Conservation (phyloP, 768 basidiomycete genomes). For the Hemileccinum impolitum region DNA sequence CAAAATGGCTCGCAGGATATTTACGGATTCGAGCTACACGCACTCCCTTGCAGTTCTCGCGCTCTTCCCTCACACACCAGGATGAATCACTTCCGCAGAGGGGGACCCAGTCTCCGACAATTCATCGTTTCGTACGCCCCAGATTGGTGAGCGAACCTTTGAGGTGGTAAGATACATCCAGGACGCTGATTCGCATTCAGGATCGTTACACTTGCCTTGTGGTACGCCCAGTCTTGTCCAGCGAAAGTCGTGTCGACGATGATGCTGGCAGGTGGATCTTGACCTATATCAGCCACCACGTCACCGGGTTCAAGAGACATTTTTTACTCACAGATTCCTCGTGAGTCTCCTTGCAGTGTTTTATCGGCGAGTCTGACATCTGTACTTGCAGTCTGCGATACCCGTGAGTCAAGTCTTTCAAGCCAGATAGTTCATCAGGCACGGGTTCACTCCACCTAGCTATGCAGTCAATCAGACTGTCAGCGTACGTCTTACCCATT, state of each 20-base stretch:
- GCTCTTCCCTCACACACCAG: neutral
- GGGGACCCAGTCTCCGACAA: slow-evolving; percentile 15
- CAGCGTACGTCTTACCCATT: slow-evolving; percentile 34
- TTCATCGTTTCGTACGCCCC: slow-evolving; percentile 55
- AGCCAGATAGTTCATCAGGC: no score
- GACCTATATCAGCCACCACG: slow-evolving; percentile 49
- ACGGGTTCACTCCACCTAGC: no score
- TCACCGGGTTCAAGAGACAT: slow-evolving; percentile 68
- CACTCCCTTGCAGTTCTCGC: no score
- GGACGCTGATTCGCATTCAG: slow-evolving; percentile 34
- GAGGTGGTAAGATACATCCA: neutral
- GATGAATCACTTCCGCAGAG: slow-evolving; percentile 4
- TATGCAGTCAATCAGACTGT: slow-evolving; percentile 70
- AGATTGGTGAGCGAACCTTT: slow-evolving; percentile 58
- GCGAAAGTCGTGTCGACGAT: neutral
- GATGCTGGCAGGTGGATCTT: slow-evolving; percentile 47
- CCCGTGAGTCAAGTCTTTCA: slow-evolving; percentile 33
- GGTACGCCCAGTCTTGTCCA: slow-evolving; percentile 40
- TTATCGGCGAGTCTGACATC: slow-evolving; percentile 12
- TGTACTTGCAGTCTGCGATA: slow-evolving; percentile 30
- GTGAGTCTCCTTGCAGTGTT: slow-evolving; percentile 39
- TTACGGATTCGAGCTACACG: no score
- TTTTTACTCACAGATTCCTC: slow-evolving; percentile 78
- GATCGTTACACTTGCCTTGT: slow-evolving; percentile 59
- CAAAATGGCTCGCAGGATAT: no score